These are phyloP conservation scores for Candida tetrigidarum DNA, from an alignment of 1,139 yeast genomes.

Conservation along the genomic window DNA sequence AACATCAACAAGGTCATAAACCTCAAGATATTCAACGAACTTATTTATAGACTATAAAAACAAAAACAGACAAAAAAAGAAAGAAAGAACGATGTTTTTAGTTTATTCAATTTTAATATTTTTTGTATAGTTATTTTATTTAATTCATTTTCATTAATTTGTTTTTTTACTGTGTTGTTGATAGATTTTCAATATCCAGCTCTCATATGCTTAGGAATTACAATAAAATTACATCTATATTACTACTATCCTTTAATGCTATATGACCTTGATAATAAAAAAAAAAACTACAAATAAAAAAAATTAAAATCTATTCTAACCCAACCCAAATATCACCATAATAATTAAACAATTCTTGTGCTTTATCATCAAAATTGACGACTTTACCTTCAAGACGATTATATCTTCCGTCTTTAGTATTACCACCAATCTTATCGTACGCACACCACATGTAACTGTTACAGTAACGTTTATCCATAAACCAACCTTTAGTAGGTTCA, in stretches of 20 bases:
- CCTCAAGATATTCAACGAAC: constrained; percentile 8
- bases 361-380: constrained; percentile 29
- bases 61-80: no score
- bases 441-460: constrained; percentile 52
- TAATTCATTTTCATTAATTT: no score
- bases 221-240: neutral
- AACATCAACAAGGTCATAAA: constrained; percentile 5
- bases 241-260: neutral
- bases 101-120: neutral
- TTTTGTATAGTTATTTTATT: neutral
- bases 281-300: neutral
- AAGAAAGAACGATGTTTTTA: neutral
- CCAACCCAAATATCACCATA: constrained; percentile 38
- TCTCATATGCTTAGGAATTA: no score
- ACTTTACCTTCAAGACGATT: constrained; percentile 30
- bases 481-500: constrained; percentile 39
- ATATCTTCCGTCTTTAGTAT: constrained; percentile 25
- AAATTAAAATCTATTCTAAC: constrained; percentile 13
- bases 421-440: constrained; percentile 44
- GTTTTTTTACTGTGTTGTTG: no score
- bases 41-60: constrained; percentile 3
- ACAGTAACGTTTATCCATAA: constrained; percentile 39
- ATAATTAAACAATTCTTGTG: constrained; percentile 29
- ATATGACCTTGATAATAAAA: neutral
- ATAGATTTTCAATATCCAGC: no score